Evolutionary conservation across 805 yeast species (phyloP).

Genomic region (Spathaspora gorwiae): DNA sequence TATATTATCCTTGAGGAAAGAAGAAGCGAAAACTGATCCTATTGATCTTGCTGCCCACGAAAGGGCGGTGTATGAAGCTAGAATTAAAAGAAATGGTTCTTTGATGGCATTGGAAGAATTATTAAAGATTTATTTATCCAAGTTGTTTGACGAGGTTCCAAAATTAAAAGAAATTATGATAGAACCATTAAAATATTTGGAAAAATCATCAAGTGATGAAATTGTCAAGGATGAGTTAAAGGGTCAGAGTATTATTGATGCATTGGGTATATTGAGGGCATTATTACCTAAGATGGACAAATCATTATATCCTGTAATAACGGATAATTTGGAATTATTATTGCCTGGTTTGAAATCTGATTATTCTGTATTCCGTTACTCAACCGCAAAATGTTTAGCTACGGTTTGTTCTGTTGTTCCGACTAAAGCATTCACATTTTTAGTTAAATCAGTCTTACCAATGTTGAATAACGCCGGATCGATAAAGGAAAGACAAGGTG

Average conservation of each 20-base stretch:
- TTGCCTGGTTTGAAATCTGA: constrained; percentile 60
- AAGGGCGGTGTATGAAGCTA: constrained; percentile 66
- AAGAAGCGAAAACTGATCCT: constrained; percentile 62
- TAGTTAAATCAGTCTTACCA: constrained; percentile 77
- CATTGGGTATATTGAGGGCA: constrained; percentile 76
- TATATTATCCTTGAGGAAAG: constrained; percentile 74
- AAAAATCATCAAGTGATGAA: constrained; percentile 20
- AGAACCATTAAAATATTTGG: constrained; percentile 51
- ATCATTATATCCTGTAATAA: constrained; percentile 46
- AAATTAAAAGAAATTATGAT: constrained; percentile 63
- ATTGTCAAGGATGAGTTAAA: constrained; percentile 37
- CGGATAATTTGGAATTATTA: constrained; percentile 35
- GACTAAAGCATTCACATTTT: constrained; percentile 64
- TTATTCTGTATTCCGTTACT: constrained; percentile 81
- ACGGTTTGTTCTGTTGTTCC: constrained; percentile 69
- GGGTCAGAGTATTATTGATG: constrained; percentile 83
- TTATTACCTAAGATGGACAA: constrained; percentile 58
- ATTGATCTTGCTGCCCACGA: constrained; percentile 58
- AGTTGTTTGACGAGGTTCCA: constrained; percentile 58
- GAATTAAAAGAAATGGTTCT: constrained; percentile 82
- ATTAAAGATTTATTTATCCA: constrained; percentile 46
- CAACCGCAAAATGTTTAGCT: constrained; percentile 86
- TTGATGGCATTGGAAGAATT: constrained; percentile 61
- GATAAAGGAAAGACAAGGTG: constrained; percentile 80
- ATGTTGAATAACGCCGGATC: constrained; percentile 72